phyloP scores from a whole-genome alignment of 441 rosid genomes.

The Gossypium trilobum region DNA sequence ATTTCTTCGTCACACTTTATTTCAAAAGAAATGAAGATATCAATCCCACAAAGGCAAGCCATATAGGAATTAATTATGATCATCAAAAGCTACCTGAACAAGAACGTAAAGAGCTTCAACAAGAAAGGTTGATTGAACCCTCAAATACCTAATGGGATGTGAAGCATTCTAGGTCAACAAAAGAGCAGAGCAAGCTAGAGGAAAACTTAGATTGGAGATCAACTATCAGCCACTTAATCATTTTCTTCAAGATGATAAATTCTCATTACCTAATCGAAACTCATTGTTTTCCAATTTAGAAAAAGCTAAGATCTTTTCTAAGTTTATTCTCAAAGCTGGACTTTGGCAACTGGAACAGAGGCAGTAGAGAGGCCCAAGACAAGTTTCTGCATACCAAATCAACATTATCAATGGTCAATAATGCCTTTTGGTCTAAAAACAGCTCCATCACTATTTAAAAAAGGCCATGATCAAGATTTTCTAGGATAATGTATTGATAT shows the following conservation, averaged over 20 bases:
- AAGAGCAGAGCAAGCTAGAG: background rate
- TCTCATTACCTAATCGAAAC: background rate
- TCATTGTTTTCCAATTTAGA: background rate
- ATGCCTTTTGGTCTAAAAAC: background rate
- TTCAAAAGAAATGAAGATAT: background rate
- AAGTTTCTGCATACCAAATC: background rate
- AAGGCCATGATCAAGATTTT: background rate
- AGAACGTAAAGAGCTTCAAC: background rate
- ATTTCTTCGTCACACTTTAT: background rate
- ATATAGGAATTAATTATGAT: background rate
- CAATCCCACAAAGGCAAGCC: background rate
- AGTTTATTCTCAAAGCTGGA: background rate
- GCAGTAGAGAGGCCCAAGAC: background rate
- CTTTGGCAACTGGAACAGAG: background rate
- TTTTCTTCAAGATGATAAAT: background rate
- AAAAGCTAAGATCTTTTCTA: background rate
- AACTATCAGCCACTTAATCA: background rate
- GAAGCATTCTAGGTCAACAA: background rate
- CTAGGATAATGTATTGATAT: background rate
- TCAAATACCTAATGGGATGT: background rate
- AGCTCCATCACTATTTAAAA: background rate
- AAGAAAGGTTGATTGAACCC: background rate
- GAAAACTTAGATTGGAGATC: background rate
- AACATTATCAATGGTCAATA: background rate
- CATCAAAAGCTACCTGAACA: background rate